These are phyloP conservation scores for Cryphonectria japonica DNA, from an alignment of 2,329 filamentous ascomycete genomes.

Conservation along the genomic window DNA sequence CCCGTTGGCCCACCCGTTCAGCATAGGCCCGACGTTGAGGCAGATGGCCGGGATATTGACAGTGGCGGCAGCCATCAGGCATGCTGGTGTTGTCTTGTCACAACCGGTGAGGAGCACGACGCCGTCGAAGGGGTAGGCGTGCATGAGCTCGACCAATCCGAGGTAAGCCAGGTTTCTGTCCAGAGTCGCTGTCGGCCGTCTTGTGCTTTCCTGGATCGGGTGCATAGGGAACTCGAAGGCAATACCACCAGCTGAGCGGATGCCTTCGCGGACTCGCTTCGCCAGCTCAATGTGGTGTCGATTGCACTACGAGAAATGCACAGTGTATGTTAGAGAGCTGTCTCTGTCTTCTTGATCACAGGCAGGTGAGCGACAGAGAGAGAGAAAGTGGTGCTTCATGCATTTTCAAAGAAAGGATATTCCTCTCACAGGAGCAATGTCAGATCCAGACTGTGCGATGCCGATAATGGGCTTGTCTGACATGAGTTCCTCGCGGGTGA, in stretches of 20 bases:
- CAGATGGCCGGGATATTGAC: conserved; percentile 56
- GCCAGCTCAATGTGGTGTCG: conserved; percentile 52
- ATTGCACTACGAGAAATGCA: conserved; percentile 43
- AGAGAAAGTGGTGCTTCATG: neutral
- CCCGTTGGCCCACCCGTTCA: conserved; percentile 50
- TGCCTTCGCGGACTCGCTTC: conserved; percentile 54
- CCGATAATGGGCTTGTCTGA: conserved; percentile 55
- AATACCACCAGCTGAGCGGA: conserved; percentile 52
- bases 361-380: neutral
- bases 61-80: conserved; percentile 55
- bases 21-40: conserved; percentile 57
- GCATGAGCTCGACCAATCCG: conserved; percentile 51
- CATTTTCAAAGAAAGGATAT: neutral
- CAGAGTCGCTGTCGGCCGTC: conserved; percentile 52
- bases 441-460: conserved; percentile 56
- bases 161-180: conserved; percentile 55
- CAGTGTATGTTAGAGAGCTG: neutral
- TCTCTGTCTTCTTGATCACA: neutral
- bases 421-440: conserved; percentile 44
- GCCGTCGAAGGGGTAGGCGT: conserved; percentile 53
- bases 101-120: conserved; percentile 56
- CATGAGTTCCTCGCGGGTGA: conserved; percentile 53
- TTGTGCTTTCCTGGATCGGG: conserved; percentile 53
- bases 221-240: conserved; percentile 56
- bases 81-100: conserved; percentile 57